phyloP scores from a whole-genome alignment of 306 rosid genomes.

The Castanopsis chinensis region DNA sequence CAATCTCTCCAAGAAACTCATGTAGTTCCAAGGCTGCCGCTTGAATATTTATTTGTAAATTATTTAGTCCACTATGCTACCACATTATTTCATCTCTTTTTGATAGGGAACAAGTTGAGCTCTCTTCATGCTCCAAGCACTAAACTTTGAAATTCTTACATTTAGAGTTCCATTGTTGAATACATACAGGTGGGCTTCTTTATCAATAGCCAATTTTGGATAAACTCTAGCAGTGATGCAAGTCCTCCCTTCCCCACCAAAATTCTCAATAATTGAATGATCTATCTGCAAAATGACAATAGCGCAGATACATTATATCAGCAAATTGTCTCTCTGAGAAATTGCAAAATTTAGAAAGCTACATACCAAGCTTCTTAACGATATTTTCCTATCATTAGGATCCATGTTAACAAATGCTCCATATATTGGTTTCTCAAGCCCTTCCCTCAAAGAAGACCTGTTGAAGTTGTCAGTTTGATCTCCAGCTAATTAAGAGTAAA shows the following conservation, averaged over 20 bases:
- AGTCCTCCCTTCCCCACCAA: constrained; percentile 62
- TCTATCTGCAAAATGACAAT: constrained; percentile 52
- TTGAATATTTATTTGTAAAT: too few species aligned
- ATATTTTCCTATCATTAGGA: constrained; percentile 31
- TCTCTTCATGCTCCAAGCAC: constrained; percentile 68
- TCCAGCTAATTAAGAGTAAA: not conserved
- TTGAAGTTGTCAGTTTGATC: not conserved
- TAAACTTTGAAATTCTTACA: constrained; percentile 36
- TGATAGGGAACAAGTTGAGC: constrained; percentile 31
- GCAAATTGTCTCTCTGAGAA: not conserved
- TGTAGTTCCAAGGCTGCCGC: too few species aligned
- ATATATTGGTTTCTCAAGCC: constrained; percentile 48
- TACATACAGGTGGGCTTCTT: constrained; percentile 50
- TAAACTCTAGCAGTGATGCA: constrained; percentile 69
- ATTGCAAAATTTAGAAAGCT: too few species aligned
- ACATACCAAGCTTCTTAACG: constrained; percentile 69
- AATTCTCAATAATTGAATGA: constrained; percentile 65
- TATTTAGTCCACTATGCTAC: too few species aligned
- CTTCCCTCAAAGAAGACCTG: constrained; percentile 60
- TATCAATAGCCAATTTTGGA: constrained; percentile 49
- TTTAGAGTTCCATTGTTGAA: constrained; percentile 58
- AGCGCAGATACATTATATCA: not conserved
- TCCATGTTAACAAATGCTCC: constrained; percentile 57
- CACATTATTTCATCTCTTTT: not conserved
- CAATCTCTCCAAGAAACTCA: too few species aligned